Conservation (phyloP, 176 grass and related monocot species). For the Puya raimondii region DNA sequence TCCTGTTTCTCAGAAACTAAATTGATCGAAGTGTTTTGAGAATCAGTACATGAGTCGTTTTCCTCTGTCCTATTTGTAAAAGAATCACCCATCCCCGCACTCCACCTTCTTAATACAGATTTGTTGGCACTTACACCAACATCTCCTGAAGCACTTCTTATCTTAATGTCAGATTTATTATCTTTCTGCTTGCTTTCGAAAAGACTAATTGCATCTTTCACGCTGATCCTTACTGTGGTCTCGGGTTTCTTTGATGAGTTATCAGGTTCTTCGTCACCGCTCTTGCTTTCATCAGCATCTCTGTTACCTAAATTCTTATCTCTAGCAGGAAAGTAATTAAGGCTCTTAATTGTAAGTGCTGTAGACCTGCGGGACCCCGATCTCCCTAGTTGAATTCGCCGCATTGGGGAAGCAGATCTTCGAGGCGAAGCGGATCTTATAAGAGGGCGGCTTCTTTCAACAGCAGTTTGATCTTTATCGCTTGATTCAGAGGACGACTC, state of each 20-base stretch:
- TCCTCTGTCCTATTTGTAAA: slow-evolving; percentile 42
- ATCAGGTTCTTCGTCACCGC: slow-evolving; percentile 55
- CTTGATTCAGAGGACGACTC: slow-evolving; percentile 47
- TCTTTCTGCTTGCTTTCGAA: slow-evolving; percentile 96
- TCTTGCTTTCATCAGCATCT: slow-evolving; percentile 52
- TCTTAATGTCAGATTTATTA: slow-evolving; percentile 52
- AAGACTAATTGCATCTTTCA: slow-evolving; percentile 93
- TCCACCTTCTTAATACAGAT: slow-evolving; percentile 86
- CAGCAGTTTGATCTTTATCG: slow-evolving; percentile 43
- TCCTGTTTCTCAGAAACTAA: slow-evolving; percentile 20
- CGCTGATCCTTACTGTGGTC: slow-evolving; percentile 71
- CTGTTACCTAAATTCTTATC: slow-evolving; percentile 63
- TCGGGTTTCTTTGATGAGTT: slow-evolving; percentile 67
- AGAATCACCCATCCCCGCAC: slow-evolving; percentile 82
- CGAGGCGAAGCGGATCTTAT: slow-evolving; percentile 88
- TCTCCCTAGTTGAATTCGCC: slow-evolving; percentile 93
- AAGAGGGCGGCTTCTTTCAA: slow-evolving; percentile 85
- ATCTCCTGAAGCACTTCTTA: slow-evolving; percentile 52
- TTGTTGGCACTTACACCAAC: slow-evolving; percentile 42
- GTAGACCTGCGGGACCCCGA: slow-evolving; percentile 87
- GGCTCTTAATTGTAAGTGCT: slow-evolving; percentile 89
- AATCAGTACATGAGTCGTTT: slow-evolving; percentile 40
- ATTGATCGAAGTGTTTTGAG: slow-evolving; percentile 39
- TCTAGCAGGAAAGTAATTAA: slow-evolving; percentile 73
- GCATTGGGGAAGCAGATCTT: slow-evolving; percentile 93